Base-by-base conservation (phyloP, 192 early-diverging fungal genomes). In the Chytriomyces sp. region DNA sequence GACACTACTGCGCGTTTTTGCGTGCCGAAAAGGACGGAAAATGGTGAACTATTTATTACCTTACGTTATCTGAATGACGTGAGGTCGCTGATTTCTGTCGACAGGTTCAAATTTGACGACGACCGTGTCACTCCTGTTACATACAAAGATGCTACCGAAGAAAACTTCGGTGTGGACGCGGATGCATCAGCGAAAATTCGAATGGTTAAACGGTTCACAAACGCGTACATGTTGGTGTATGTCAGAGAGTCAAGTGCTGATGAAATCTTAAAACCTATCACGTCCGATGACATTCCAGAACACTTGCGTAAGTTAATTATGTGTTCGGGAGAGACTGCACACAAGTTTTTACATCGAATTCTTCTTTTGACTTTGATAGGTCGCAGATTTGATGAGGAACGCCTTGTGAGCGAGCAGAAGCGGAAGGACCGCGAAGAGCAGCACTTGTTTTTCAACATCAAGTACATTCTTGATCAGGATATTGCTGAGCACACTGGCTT, bases 201-300 rank as follows among this genome's bases (percentile, higher is more conserved):
- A 43, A 13, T 64, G 50, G 45, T 79, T 59, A 96, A 94, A 80
- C 91, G 95, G 43, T 97, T 93, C 79, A 95, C 94, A 6, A 99
- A 98, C 77, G 98, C 98, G 9, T 99, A 99, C 87, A 98, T 99
- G 96, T 84, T 99, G 80, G 97, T 97, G 43, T 99, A 99, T 70
- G 90, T 99, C 53, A 93, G 96, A 64, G 91, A 95, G 81, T 78
- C 85, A 10, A 84, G 91, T 77, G 79, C 92, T 67, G 92, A 91
- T 44, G 76, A 90, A 35, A 87, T 98, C 20, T 80, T 98, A 61
- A 83, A 85, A 13, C 88, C 90, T 20, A 81, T 93, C 7, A 84
- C 85, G 23, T 82, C 86, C 16, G 70, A 85, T 0, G 94, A 97
- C 46, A 93, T 96, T 64, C 97, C 96, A 7, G 82, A 82, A 61